These are phyloP conservation scores for Domatiomyces globalis DNA, from an alignment of 2,329 filamentous ascomycete species.

Conservation along the genomic window DNA sequence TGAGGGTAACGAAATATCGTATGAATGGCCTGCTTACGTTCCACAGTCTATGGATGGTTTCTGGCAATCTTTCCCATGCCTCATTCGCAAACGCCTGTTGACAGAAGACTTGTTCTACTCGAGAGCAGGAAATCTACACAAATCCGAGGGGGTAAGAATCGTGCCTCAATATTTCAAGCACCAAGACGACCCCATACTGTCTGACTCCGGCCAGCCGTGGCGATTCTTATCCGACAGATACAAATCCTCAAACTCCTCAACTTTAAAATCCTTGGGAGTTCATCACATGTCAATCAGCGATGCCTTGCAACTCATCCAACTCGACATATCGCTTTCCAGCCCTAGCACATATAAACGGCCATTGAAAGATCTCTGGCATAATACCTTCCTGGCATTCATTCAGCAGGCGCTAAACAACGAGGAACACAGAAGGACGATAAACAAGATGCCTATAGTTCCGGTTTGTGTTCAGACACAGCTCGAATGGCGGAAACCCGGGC, in stretches of 20 bases:
- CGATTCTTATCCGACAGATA: not conserved
- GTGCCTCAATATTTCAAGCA: slow-evolving; percentile 1
- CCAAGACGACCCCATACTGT: slow-evolving; percentile 2
- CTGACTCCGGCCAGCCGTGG: not conserved
- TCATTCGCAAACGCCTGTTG: slow-evolving; percentile 1
- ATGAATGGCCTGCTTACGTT: no score
- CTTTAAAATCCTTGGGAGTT: slow-evolving; percentile 3
- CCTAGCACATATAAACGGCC: not conserved
- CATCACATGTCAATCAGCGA: slow-evolving; percentile 1
- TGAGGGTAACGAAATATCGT: not conserved
- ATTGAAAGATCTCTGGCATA: slow-evolving; percentile 5
- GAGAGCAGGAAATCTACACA: not conserved
- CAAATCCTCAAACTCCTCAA: not conserved
- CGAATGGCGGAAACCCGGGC: slow-evolving; percentile 1
- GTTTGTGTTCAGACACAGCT: slow-evolving; percentile 2
- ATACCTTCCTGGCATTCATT: slow-evolving; percentile 4
- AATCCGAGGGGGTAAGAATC: slow-evolving; percentile 1
- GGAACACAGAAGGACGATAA: slow-evolving; percentile 1
- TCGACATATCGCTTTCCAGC: not conserved
- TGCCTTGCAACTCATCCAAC: slow-evolving; percentile 3
- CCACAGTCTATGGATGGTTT: not conserved
- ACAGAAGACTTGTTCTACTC: slow-evolving; percentile 4
- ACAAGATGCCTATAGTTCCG: slow-evolving; percentile 3
- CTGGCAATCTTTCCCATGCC: slow-evolving; percentile 1
- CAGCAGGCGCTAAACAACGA: not conserved